Evolutionary conservation across 2,329 filamentous ascomycete genomes (phyloP), one percentile per base, ranked within the genome.

Genomic region (Botrytis pseudocinerea): DNA sequence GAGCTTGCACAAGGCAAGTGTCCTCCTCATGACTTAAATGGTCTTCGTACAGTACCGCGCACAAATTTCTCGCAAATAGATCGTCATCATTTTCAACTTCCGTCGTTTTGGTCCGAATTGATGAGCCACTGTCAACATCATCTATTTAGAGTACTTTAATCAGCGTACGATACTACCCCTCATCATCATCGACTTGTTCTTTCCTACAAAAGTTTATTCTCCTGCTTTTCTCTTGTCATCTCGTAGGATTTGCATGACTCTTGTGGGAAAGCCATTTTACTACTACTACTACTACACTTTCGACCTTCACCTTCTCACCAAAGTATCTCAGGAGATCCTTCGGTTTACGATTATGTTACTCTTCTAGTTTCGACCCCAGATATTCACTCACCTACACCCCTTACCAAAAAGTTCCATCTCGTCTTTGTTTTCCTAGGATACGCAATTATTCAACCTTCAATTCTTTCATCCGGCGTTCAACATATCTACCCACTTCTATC

Each of bases 1-100:
- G 57, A 72, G 72, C 51, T 25, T 76, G 6, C 69, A 66, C 59
- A 71, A 44, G 78, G 76, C 72, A 69, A 82, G 16, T 74, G 80
- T 57, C 68, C 76, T 44, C 75, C 81, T 78, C 1, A 79, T 80
- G 77, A 59, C 38, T 28, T 80, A 74, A 73, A 42, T 61, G 20
- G 38, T 60, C 38, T 62, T 57, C 70, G 44, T 69, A 38, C 51
- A 44, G 65, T 68, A 42, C 10, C 22, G 25, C 48, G 48, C 65
- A 68, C 25, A 42, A 25, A 48, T 54, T 66, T 66, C 69, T 42
- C 60, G 60, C 69, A 35, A n/a, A 65, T 64, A 66, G 46, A 66
- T 66, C 59, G 44, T 9, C 63, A 66, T 65, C 70, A 18, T 51
- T 69, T 69, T 40, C 16, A 66, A 69, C 70, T 38, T 69, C 54